Base-by-base conservation (phyloP, 768 basidiomycete species). In the Hemileccinum rubropunctum region DNA sequence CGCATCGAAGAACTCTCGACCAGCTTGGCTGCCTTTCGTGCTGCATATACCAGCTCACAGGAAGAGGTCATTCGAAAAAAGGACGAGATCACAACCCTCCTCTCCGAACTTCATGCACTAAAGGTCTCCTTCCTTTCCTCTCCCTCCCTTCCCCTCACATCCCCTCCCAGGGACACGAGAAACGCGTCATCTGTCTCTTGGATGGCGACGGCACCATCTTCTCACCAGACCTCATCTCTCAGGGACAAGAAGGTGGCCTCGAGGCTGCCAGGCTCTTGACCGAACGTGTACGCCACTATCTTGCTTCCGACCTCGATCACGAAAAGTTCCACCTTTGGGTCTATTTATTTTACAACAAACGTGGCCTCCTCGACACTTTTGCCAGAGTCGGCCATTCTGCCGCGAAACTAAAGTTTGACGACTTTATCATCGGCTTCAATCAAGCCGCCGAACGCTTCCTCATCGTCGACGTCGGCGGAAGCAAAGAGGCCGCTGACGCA, bases 401-500 rank as follows among this genome's bases (percentile, higher is more conserved):
- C 27, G 66, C 63, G 26, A 66, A 63, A n/a, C 51, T 59, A 40
- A 74, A 71, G 42, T 80, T 87, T 55, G 82, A 85, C 4, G 81
- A 83, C 15, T 88, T 88, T 59, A 66, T 83, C 47, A 65, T 76
- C 44, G 86, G 86, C 8, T 86, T 88, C 60, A 86, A 86, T 64
- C 81, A 84, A 65, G 82, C 85, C 11, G 71, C 79, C 13, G 80
- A 81, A 50, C 76, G 82, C 37, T 88, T 87, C 62, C 66, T 79
- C 45, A 80, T 88, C 69, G 74, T 85, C 28, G 86, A 88, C 65
- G 84, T 84, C 44, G 86, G 86, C 42, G 71, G 70, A 52, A 80
- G 75, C 43, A 88, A 88, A 68, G 86, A 88, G 72, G 83, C 81
- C 4, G 86, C 84, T 26, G 86, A 88, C 64, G 76, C 81, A 38